A percentile compares a stretch with the other conserved stretches of the same genome.
Conservation (phyloP, 2,329 filamentous ascomycete genomes). For the Fusarium multiceps region DNA sequence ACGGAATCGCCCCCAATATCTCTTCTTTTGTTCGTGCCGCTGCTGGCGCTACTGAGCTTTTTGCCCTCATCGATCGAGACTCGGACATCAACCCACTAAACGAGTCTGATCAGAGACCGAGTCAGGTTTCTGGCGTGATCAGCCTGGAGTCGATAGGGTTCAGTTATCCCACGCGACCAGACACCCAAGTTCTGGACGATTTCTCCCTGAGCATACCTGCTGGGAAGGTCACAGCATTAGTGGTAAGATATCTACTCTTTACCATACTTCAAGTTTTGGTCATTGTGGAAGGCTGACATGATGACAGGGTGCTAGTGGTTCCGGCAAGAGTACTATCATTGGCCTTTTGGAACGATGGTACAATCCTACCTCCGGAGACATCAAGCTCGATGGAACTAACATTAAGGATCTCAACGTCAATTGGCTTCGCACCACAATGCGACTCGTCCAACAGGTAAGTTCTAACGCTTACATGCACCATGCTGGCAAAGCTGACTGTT, state of each 20-base stretch:
- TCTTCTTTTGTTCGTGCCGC: slow-evolving; percentile 51
- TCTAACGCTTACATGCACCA: neutral
- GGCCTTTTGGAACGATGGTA: slow-evolving; percentile 54
- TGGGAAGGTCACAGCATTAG: slow-evolving; percentile 56
- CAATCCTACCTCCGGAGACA: slow-evolving; percentile 44
- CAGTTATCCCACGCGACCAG: slow-evolving; percentile 56
- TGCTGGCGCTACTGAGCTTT: slow-evolving; percentile 42
- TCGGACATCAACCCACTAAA: slow-evolving; percentile 51
- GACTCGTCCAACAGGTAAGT: slow-evolving; percentile 46
- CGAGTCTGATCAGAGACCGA: slow-evolving; percentile 44
- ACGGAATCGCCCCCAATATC: slow-evolving; percentile 45
- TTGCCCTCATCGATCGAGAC: slow-evolving; percentile 48
- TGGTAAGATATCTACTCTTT: slow-evolving; percentile 37
- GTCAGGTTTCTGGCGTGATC: slow-evolving; percentile 45
- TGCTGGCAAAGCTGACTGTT: neutral
- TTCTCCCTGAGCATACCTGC: slow-evolving; percentile 56
- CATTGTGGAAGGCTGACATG: neutral
- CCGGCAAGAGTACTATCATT: slow-evolving; percentile 53
- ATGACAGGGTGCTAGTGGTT: slow-evolving; percentile 43
- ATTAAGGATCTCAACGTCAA: slow-evolving; percentile 47
- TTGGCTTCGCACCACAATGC: slow-evolving; percentile 51
- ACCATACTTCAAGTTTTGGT: fast-evolving
- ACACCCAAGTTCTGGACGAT: slow-evolving; percentile 53
- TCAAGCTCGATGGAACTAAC: slow-evolving; percentile 50
- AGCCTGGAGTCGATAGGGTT: slow-evolving; percentile 54